Evolutionary conservation across 2,329 filamentous ascomycete genomes (phyloP), one percentile per base, ranked within the genome.

Genomic region (Emericellopsis cladophorae): DNA sequence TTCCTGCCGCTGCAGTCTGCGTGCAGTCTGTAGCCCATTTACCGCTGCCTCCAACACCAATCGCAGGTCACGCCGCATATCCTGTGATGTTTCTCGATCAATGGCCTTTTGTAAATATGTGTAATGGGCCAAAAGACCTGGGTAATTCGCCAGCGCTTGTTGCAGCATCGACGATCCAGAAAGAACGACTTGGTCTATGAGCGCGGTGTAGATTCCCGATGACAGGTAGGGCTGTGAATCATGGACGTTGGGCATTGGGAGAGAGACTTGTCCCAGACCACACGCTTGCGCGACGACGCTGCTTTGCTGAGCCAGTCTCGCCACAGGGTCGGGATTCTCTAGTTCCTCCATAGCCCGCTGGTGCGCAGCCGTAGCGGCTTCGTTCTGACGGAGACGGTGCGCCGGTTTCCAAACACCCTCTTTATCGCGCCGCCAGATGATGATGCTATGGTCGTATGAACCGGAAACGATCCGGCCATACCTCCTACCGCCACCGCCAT

Each of bases 391-490:
- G 9, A 94, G 68, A 36, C 76, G 76, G 48, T 90, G 84, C 29
- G 79, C 78, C 41, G 81, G 77, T 49, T 80, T 80, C 89, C 92
- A 96, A 22, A 84, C 76, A 3, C 89, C 89, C 48, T 92, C 80
- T 48, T 79, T 76, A 48, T 93, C 84, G 45, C 86, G 81, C 49
- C 84, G 82, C 92, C 92, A 98, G 42, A 98, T 85, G 48, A 95
- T 89, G 50, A 98, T 87, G 10, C 80, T 89, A 62, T 95, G 87
- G 50, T 98, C 92, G 51, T 98, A 98, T 1, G 88, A 95, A 3
- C 92, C 92, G 7, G 89, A 95, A 4, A 98, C 87, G 44, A 98
- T 98, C n/a, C 89, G 81, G 9, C 84, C 87, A 67, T 90, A 95
- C 49, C 74, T 80, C 52, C 86, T 86, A 22, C 90, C 88, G 18